These are phyloP conservation scores for Samsoniella hepiali DNA, from an alignment of 2,329 filamentous ascomycete species.

Conservation along the genomic window DNA sequence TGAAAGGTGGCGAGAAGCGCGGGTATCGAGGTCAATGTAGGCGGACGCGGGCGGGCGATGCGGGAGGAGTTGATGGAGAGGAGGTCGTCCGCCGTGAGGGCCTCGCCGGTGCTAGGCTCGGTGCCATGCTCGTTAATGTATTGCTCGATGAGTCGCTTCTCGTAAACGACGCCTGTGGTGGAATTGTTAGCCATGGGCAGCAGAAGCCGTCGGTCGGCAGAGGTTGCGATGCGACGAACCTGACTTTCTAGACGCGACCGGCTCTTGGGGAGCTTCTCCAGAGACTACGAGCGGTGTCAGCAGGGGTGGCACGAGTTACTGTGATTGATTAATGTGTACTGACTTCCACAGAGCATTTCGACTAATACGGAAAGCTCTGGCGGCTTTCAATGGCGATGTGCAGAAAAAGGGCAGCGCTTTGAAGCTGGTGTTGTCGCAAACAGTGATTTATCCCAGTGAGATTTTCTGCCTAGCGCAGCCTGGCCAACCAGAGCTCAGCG, in stretches of 20 bases:
- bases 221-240: slow-evolving; percentile 52
- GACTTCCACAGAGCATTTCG: slow-evolving; percentile 50
- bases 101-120: slow-evolving; percentile 85
- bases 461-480: slow-evolving; percentile 9
- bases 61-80: slow-evolving; percentile 80
- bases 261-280: slow-evolving; percentile 91
- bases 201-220: not conserved
- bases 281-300: slow-evolving; percentile 64
- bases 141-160: slow-evolving; percentile 91
- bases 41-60: slow-evolving; percentile 83
- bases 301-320: not conserved
- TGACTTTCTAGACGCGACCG: slow-evolving; percentile 91
- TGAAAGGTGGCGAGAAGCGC: slow-evolving; percentile 92
- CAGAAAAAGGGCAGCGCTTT: slow-evolving; percentile 19
- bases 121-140: slow-evolving; percentile 92
- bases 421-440: slow-evolving; percentile 7
- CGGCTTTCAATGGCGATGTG: slow-evolving; percentile 30
- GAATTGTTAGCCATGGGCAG: not conserved
- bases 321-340: slow-evolving; percentile 19
- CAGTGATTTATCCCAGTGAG: slow-evolving; percentile 8
- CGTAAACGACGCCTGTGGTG: slow-evolving; percentile 74
- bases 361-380: slow-evolving; percentile 28
- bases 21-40: slow-evolving; percentile 92
- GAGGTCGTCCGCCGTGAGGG: slow-evolving; percentile 79
- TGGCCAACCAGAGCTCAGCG: not conserved